These are phyloP conservation scores for Buxus sempervirens DNA, from an alignment of 164 flowering plant species.

Conservation along the genomic window DNA sequence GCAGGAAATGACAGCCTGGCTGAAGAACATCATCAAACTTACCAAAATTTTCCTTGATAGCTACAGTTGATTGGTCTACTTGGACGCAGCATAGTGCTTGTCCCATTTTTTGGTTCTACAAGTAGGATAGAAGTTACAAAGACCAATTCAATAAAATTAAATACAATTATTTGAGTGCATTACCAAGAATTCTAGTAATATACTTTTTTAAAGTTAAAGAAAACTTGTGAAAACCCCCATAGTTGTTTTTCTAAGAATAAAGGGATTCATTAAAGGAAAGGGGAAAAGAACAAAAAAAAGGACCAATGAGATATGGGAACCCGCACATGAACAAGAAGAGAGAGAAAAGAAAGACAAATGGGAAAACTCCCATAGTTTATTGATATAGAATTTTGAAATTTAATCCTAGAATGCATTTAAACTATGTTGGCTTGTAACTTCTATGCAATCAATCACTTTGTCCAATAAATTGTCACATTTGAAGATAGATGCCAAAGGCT, in stretches of 20 bases:
- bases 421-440: not conserved
- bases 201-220: too few species aligned
- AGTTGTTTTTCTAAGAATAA: too few species aligned
- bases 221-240: too few species aligned
- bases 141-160: not conserved
- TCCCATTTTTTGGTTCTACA: constrained; percentile 46
- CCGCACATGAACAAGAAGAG: too few species aligned
- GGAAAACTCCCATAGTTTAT: too few species aligned
- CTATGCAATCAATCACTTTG: too few species aligned
- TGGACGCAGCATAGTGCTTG: constrained; percentile 56
- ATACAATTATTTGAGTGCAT: not conserved
- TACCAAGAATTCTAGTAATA: not conserved
- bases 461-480: not conserved
- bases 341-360: too few species aligned
- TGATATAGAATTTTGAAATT: too few species aligned
- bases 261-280: too few species aligned
- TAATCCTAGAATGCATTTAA: not conserved
- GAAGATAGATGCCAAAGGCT: not conserved
- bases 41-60: constrained; percentile 66
- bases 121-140: not conserved
- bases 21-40: constrained; percentile 68
- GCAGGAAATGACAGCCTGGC: constrained; percentile 81
- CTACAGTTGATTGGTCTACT: constrained; percentile 76
- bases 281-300: too few species aligned
- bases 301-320: too few species aligned